Base-by-base conservation (phyloP, 768 basidiomycete genomes). In the Mycena galericulata region DNA sequence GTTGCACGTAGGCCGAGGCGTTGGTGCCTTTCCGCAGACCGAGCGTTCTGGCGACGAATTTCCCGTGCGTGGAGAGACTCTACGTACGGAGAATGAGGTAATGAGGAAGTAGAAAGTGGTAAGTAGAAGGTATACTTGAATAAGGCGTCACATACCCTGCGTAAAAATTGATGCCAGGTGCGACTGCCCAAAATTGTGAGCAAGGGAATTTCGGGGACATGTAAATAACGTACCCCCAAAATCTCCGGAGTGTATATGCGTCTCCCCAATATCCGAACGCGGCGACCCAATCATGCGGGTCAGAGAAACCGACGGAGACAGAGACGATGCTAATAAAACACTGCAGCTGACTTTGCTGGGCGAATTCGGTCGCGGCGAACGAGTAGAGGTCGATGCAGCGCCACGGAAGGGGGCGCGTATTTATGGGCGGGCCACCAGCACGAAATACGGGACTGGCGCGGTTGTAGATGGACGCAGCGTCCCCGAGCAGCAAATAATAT, bases 161-260 rank as follows among this genome's bases (percentile, higher is more conserved):
- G 77, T 18, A 81, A 29, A 1, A 67, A 26, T 54, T 81, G 81
- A 61, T 82, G 79, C 77, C 78, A 80, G 7, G 75, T 73, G 60
- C 72, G 73, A 20, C 79, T 80, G 55, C 20, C 29, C 27, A 41
- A 43, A 22, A n/a, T n/a, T 49, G 22, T 40, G 14, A 30, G 26
- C 12, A 17, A 43, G 32, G 8, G 24, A 6, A 29, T 2, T 20
- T 36, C 22, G 27, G 65, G 43, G 53, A 20, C 24, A 7, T 27
- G 20, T 43, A 20, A 46, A 12, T 12, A 14, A 73, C 79, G 24
- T 58, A 80, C 81, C 80, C 79, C 81, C 80, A 81, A 51, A 80
- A 76, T 32, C 69, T 74, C 15, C 79, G 73, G 1, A 81, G n/a
- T 3, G 77, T 77, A 50, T 78, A 79, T 1, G 78, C 72, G n/a